These are phyloP conservation scores for Yarrowia sp. DNA, from an alignment of 805 yeast species.

Conservation along the genomic window DNA sequence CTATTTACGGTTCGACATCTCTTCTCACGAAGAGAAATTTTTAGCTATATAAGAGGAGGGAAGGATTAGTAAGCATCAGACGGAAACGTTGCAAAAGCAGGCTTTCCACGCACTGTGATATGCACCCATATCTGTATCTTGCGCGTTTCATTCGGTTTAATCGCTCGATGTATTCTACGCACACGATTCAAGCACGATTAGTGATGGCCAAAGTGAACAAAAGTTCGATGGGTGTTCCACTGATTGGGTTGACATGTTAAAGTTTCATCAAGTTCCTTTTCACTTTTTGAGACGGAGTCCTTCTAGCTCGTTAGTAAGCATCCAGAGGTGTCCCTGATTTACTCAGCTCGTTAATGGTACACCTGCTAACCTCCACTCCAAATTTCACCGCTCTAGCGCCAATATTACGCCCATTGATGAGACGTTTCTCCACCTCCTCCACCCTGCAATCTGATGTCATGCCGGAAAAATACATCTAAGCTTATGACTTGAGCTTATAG, in stretches of 20 bases:
- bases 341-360: background rate
- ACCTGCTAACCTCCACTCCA: background rate
- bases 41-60: background rate
- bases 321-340: background rate
- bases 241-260: background rate
- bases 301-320: background rate
- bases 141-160: too few relatives aligned
- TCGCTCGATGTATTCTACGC: background rate
- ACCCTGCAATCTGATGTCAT: constrained; percentile 1
- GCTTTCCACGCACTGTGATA: too few relatives aligned
- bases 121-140: too few relatives aligned
- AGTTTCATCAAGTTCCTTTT: too few relatives aligned
- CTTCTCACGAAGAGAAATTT: background rate
- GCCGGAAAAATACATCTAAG: background rate
- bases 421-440: background rate
- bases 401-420: background rate
- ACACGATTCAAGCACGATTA: background rate
- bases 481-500: background rate
- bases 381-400: background rate
- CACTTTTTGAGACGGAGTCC: background rate
- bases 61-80: too few relatives aligned
- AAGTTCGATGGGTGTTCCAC: too few relatives aligned
- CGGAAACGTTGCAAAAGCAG: too few relatives aligned
- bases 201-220: background rate
- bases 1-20: constrained; percentile 35